Conservation (phyloP, 805 yeast species). For the Myxozyma monticola region DNA sequence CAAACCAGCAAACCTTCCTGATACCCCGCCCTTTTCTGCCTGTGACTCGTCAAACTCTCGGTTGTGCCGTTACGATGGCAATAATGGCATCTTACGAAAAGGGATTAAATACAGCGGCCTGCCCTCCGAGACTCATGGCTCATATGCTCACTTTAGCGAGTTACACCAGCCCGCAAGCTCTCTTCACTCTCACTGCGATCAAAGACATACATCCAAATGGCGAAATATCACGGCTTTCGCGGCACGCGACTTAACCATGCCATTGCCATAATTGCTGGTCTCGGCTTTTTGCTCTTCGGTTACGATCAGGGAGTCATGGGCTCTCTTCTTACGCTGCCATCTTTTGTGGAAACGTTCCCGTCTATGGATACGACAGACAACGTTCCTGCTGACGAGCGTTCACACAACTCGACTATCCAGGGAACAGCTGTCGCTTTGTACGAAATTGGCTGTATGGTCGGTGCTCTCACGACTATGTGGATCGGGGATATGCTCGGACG, state of each 20-base stretch:
- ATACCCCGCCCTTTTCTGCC: no score
- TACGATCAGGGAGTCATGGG: slow-evolving; percentile 79
- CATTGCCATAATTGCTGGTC: slow-evolving; percentile 59
- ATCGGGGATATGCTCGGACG: slow-evolving; percentile 67
- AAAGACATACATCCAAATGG: no score
- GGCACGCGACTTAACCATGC: slow-evolving; percentile 54
- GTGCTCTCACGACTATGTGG: slow-evolving; percentile 63
- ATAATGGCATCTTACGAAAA: no score
- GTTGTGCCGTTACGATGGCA: no score
- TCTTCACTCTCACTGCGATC: no score
- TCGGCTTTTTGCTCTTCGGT: slow-evolving; percentile 69
- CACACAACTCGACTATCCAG: slow-evolving; percentile 19
- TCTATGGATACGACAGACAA: background rate
- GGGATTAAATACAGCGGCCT: no score
- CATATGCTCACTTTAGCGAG: no score
- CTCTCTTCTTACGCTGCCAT: slow-evolving; percentile 12
- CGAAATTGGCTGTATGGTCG: slow-evolving; percentile 74
- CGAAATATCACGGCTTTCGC: slow-evolving; percentile 47
- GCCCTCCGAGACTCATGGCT: no score
- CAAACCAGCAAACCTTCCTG: no score
- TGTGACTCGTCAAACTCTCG: no score
- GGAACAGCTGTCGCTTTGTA: slow-evolving; percentile 43
- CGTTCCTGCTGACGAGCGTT: background rate
- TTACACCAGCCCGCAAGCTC: no score
- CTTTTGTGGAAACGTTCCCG: slow-evolving; percentile 20